Conservation (phyloP, 2,329 filamentous ascomycete species). For the Botrytis fabae region DNA sequence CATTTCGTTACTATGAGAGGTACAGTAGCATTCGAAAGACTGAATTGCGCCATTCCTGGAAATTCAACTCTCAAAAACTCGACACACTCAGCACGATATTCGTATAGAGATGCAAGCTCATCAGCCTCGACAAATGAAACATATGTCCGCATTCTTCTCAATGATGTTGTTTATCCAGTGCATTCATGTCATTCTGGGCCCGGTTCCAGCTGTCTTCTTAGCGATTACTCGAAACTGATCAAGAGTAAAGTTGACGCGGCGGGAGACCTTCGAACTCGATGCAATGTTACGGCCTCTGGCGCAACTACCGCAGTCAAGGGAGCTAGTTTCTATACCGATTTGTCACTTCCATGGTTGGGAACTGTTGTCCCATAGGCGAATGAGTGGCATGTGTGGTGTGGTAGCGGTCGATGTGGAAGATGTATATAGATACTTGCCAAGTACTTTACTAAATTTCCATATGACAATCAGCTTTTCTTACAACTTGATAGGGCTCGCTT, state of each 20-base stretch:
- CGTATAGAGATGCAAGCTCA: no score
- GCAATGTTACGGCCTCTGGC: slow-evolving; percentile 9
- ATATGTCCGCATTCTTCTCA: slow-evolving; percentile 13
- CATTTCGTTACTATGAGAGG: slow-evolving; percentile 63
- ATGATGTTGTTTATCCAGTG: slow-evolving; percentile 13
- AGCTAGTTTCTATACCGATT: slow-evolving; percentile 15
- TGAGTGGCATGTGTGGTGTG: no score
- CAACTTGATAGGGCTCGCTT: not conserved
- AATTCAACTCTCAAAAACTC: not conserved
- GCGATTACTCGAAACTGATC: not conserved
- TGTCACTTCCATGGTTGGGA: slow-evolving; percentile 2
- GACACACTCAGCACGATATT: not conserved
- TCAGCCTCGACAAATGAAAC: not conserved
- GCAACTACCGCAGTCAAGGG: slow-evolving; percentile 3
- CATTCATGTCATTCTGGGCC: not conserved
- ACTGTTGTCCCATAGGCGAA: not conserved
- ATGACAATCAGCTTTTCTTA: not conserved
- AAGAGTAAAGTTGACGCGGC: not conserved
- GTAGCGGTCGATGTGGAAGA: not conserved
- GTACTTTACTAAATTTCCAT: not conserved
- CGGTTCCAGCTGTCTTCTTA: slow-evolving; percentile 8
- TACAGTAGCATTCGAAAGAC: slow-evolving; percentile 58
- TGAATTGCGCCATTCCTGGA: not conserved
- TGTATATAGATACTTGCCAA: not conserved
- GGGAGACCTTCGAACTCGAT: not conserved